phyloP scores from a whole-genome alignment of 352 stramenopile genomes.

The Globisporangium middletonii region DNA sequence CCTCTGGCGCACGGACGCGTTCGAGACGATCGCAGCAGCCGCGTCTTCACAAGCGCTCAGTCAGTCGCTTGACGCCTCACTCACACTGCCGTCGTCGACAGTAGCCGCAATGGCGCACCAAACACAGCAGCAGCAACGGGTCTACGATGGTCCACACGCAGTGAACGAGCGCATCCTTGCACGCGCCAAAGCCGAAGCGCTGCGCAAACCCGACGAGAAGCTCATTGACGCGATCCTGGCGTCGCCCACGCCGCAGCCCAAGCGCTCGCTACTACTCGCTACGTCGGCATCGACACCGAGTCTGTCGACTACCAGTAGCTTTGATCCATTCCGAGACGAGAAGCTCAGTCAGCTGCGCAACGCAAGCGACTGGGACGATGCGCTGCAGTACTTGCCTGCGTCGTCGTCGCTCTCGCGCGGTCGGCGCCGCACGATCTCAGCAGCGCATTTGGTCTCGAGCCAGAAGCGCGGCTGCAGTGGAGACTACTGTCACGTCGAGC shows the following conservation, averaged over 20 bases:
- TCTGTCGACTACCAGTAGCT: constrained; percentile 5
- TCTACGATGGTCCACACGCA: constrained; percentile 49
- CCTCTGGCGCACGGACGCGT: constrained; percentile 49
- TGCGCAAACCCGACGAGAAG: constrained; percentile 45
- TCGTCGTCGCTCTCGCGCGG: constrained; percentile 52
- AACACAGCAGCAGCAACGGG: neutral
- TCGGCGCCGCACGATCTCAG: constrained; percentile 43
- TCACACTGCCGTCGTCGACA: neutral
- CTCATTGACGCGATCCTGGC: constrained; percentile 70
- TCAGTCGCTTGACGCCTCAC: neutral
- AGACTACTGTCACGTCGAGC: constrained; percentile 55
- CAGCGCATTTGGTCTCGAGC: constrained; percentile 62
- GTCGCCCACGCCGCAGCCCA: constrained; percentile 32
- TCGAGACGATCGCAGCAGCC: constrained; percentile 37
- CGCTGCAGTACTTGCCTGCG: constrained; percentile 44
- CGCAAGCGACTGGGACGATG: constrained; percentile 41
- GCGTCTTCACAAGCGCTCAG: neutral
- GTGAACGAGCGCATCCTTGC: constrained; percentile 59
- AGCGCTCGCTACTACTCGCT: constrained; percentile 23
- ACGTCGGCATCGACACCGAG: constrained; percentile 25
- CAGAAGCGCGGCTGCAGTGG: constrained; percentile 68
- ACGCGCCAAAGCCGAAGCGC: constrained; percentile 44
- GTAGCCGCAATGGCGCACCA: neutral
- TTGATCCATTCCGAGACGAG: constrained; percentile 37
- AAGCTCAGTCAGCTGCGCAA: constrained; percentile 25